phyloP scores from a whole-genome alignment of 305 asterid species.

The Fraxinus greggii region DNA sequence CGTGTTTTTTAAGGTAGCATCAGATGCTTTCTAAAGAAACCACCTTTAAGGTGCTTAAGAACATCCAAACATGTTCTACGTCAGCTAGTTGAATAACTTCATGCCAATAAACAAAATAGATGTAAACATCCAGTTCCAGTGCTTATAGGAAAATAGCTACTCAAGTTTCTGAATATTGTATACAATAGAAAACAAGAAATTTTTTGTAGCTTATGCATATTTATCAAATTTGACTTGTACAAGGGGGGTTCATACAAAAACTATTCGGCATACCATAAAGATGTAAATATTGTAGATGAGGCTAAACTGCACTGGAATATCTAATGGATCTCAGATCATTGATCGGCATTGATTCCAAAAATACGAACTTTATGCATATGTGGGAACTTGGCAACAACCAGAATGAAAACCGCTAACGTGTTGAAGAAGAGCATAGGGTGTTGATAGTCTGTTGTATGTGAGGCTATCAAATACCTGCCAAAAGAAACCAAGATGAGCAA shows the following conservation, averaged over 20 bases:
- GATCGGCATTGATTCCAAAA: constrained; percentile 57
- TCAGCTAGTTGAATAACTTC: neutral
- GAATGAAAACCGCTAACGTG: constrained; percentile 47
- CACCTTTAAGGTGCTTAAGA: neutral
- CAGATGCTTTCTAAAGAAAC: neutral
- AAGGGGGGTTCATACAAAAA: constrained; percentile 20
- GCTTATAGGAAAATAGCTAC: neutral
- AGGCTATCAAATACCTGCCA: constrained; percentile 46
- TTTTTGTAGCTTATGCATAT: constrained; percentile 26
- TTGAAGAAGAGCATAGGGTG: constrained; percentile 33
- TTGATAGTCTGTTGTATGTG: constrained; percentile 23
- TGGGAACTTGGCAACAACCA: constrained; percentile 57
- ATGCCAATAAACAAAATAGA: constrained; percentile 1
- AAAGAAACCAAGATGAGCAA: neutral
- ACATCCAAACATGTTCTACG: neutral
- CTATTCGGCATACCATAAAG: constrained; percentile 36
- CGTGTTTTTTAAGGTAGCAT: neutral
- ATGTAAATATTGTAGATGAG: constrained; percentile 43
- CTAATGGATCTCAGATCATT: constrained; percentile 23
- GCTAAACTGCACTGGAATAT: constrained; percentile 24
- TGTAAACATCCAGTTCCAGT: constrained; percentile 8
- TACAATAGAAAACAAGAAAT: constrained; percentile 1
- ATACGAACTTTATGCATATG: constrained; percentile 58
- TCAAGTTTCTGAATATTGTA: constrained; percentile 16
- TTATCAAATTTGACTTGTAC: constrained; percentile 26